Evolutionary conservation across 2,329 filamentous ascomycete genomes (phyloP), one percentile per base, ranked within the genome.

Genomic region (Colletotrichum sublineola): DNA sequence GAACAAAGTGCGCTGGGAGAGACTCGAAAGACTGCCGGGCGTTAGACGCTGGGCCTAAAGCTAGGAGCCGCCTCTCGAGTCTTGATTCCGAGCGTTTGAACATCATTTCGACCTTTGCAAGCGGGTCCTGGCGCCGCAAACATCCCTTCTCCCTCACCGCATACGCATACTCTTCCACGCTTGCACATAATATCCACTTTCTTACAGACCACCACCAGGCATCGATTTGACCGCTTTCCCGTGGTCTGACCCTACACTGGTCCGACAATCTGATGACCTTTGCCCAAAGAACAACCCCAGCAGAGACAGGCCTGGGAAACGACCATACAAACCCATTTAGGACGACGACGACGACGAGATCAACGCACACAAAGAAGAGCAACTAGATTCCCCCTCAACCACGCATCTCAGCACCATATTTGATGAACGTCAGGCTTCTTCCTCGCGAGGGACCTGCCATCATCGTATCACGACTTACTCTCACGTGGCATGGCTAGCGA

Each of bases 91-190:
- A 31, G 61, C 29, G 12, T 31, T 40, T 40, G 50, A 33, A 40
- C 9, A 40, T 42, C 55, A 40, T 46, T 50, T 42, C 38, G 55
- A 50, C 40, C 40, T 24, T n/a, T 53, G 11, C 67, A 44, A 63
- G 50, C 58, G 66, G 58, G 58, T 42, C 66, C 31, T 40, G 11
- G 48, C 33, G 12, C 33, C 1, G 58, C 42, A 50, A 31, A 14
- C 38, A 29, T 55, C 57, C 65, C 44, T 63, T 44, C 36, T 40
- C 55, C 53, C 46, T 67, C 48, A 65, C 67, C 67, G 67, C 67
- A 61, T 55, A 52, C 40, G 6, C 57, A 63, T 48, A 40, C 48
- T 40, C 58, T 29, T 42, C 60, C 65, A 55, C 57, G 42, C 29
- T 46, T 53, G 18, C 38, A 48, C 40, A 44, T 33, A 29, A 67